Conservation (phyloP, 1,284 basidiomycete genomes). For the Cryptococcus amylolentus region DNA sequence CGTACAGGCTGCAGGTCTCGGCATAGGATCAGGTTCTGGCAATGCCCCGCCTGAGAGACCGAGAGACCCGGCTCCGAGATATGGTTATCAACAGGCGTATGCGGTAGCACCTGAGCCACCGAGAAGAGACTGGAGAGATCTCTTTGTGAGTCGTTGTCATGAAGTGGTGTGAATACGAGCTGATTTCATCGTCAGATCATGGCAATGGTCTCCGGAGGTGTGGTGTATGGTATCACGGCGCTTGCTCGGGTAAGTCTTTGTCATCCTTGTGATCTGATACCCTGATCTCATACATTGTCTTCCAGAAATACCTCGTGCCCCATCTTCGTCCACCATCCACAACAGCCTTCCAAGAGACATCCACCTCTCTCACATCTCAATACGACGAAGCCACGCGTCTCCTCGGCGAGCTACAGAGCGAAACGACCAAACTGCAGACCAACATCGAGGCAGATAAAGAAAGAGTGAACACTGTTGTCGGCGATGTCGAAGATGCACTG, state of each 20-base stretch:
- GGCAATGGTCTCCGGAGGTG: conserved; percentile 81
- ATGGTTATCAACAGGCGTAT: conserved; percentile 19
- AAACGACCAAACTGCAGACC: conserved; percentile 68
- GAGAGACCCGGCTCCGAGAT: conserved; percentile 7
- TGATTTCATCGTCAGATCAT: conserved; percentile 64
- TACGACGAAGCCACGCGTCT: conserved; percentile 88
- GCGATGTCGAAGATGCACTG: conserved; percentile 75
- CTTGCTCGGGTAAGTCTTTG: conserved; percentile 68
- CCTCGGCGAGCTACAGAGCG: conserved; percentile 54
- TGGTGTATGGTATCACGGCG: conserved; percentile 82
- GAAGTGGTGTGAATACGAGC: neutral
- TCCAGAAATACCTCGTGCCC: conserved; percentile 83
- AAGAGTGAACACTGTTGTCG: conserved; percentile 70
- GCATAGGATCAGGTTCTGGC: neutral
- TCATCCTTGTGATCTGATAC: neutral
- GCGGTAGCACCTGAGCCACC: conserved; percentile 47
- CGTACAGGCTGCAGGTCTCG: neutral
- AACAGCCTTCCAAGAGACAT: conserved; percentile 85
- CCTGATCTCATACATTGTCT: neutral
- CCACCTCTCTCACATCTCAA: conserved; percentile 77
- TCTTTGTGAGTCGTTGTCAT: conserved; percentile 64
- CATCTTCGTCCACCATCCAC: conserved; percentile 85
- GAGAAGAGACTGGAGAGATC: conserved; percentile 83
- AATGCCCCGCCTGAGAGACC: conserved; percentile 9
- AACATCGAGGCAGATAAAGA: conserved; percentile 81